Base-by-base conservation (phyloP, 2,329 filamentous ascomycete species). In the Fusarium tupiense region DNA sequence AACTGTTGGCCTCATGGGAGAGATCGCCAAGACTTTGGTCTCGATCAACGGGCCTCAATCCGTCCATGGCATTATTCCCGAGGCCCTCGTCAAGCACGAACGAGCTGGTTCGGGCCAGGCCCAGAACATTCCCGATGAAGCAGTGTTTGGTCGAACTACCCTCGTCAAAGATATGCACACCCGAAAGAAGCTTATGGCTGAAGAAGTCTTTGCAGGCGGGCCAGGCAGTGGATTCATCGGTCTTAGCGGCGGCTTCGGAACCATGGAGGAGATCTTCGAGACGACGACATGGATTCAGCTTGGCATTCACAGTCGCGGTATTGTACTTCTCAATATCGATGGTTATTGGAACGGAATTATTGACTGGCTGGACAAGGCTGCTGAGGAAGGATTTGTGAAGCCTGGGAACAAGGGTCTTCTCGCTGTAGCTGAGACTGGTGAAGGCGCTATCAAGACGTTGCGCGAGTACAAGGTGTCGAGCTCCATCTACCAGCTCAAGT, bases 151-250 rank as follows among this genome's bases (percentile, higher is more conserved):
- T 12, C 86, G 88, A 47, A 98, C 95, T 14, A 98, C 95, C 0
- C 91, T 98, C 13, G 96, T 98, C 29, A 88, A 91, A 75, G 95
- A 98, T 81, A 99, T 99, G 96, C 96, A 99, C 85, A 95, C 94
- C 40, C 91, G 96, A 70, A 99, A 99, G 87, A 91, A 93, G 76
- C 88, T 96, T 85, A 98, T 99, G 96, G 96, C 95, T 8, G 87
- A 91, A 76, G 93, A 96, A 82, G 94, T 98, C 22, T 89, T 97
- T 26, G 88, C 90, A n/a, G 94, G 94, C n/a, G 95, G 93, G 0
- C 91, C 92, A 0, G 96, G 96, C 1, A 92, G 91, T 64, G 96
- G 96, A 13, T 99, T 99, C 84, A 91, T 99, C 40, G 95, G 95
- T 33, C 85, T 99, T 65, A 91, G 90, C 61, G 96, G 96, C 41